Base-by-base conservation (phyloP, 257 asterid genomes). In the Solanum megistacrolobum region DNA sequence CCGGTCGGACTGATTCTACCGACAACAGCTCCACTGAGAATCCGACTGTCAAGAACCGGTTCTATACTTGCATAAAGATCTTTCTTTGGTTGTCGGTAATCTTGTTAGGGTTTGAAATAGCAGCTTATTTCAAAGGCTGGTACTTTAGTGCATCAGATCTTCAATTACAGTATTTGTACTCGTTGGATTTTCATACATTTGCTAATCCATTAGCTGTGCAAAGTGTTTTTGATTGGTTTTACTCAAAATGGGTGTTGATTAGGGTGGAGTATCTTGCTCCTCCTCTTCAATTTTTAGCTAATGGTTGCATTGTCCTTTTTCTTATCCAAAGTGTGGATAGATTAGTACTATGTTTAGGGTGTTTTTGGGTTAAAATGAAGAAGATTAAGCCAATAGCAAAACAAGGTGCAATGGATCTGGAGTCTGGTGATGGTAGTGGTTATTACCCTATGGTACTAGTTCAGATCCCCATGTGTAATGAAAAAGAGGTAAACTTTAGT, bases 401-500 rank as follows among this genome's bases (percentile, higher is more conserved):
- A 89, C 91, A 87, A 29, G 92, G 41, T 81, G 87, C 86, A 68
- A 55, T 31, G 88, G 98, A 96, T 95, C 98, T 93, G 78, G 99
- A 96, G 90, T 91, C 96, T 46, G 96, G 98, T 41, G 93, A 89
- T 76, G 92, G 72, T 86, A 48, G 20, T 82, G 97, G 94, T 20
- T 96, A 95, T 90, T 94, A 93, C 89, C 99, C 99, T 14, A 95
- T 95, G 99, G 98, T 96, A 55, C 88, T 96, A 87, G 98, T 96
- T 88, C 98, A 96, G 97, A 96, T 96, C 95, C 99, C 99, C 55
- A 96, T 96, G 99, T 96, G 99, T 90, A 96, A 96, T 25, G 99
- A 96, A 79, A 96, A 95, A 90, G 98, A 96, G 98, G 99, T 96
- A 91, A 71, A 43, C 3, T 43, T 79, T 14, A 13, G 38, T 36